Conservation (phyloP, 108 stramenopile genomes). For the Fistulifera pelliculosa region DNA sequence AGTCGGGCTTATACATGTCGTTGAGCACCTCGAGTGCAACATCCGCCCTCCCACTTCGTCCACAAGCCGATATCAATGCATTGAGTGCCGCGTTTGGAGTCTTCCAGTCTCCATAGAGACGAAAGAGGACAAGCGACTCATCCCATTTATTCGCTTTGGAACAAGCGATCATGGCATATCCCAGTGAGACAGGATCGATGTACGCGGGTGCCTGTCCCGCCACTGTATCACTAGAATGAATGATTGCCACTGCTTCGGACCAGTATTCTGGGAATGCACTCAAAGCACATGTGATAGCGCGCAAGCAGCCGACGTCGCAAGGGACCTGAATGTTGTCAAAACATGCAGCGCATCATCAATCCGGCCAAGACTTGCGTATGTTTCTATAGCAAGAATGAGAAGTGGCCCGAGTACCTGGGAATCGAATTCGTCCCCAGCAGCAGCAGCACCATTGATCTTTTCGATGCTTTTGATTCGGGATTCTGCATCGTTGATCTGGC, state of each 20-base stretch:
- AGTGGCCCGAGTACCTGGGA: constrained; percentile 32
- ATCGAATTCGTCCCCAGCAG: constrained; percentile 7
- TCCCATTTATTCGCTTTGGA: constrained; percentile 41
- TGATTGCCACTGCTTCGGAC: constrained; percentile 42
- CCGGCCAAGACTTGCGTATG: constrained; percentile 28
- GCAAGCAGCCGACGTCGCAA: constrained; percentile 43
- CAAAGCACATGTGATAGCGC: constrained; percentile 49
- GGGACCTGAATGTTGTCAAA: constrained; percentile 35
- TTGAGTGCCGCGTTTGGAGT: constrained; percentile 37
- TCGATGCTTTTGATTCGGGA: constrained; percentile 6
- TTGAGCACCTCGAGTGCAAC: constrained; percentile 48
- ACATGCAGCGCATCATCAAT: constrained; percentile 31
- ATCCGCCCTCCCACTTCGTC: constrained; percentile 50
- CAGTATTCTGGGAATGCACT: constrained; percentile 24
- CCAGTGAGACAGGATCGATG: constrained; percentile 39
- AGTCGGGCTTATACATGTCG: constrained; percentile 43
- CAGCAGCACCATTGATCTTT: constrained; percentile 9
- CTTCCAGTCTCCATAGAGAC: constrained; percentile 32
- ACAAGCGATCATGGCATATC: constrained; percentile 35
- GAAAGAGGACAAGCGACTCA: constrained; percentile 51
- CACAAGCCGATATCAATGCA: constrained; percentile 52
- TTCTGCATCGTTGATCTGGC: neutral
- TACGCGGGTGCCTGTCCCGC: constrained; percentile 30
- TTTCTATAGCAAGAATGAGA: constrained; percentile 36
- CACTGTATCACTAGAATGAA: constrained; percentile 54